Conservation (phyloP, 257 asterid species). For the Lantana camara region DNA sequence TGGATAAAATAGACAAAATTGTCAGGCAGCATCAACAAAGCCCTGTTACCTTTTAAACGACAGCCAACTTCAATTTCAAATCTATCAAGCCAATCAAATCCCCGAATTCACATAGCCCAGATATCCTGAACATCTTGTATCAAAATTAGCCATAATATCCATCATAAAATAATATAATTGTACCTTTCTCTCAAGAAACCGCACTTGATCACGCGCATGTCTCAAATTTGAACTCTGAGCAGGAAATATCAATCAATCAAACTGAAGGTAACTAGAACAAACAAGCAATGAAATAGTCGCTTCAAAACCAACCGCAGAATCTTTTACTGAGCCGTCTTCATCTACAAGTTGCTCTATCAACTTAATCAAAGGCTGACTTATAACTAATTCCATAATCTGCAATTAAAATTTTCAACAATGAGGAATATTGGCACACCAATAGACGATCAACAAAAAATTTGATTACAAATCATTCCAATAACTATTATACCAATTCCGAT, state of each 20-base stretch:
- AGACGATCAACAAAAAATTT: conserved; percentile 21
- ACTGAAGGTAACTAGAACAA: conserved; percentile 26
- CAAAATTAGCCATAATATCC: background rate
- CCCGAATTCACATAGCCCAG: conserved; percentile 2
- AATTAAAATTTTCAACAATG: conserved; percentile 19
- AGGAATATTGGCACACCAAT: conserved; percentile 22
- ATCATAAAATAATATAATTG: conserved; percentile 9
- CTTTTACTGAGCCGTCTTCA: conserved; percentile 95
- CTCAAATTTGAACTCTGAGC: conserved; percentile 81
- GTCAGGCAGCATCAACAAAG: conserved; percentile 25
- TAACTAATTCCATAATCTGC: conserved; percentile 78
- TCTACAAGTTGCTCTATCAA: conserved; percentile 75
- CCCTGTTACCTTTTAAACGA: conserved; percentile 21
- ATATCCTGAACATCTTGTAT: conserved; percentile 10
- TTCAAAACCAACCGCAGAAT: conserved; percentile 77
- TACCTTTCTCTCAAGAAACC: conserved; percentile 84
- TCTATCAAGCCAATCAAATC: conserved; percentile 18
- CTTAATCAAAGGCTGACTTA: conserved; percentile 58
- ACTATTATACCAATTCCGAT: conserved; percentile 61
- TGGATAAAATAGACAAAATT: conserved; percentile 37
- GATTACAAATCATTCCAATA: conserved; percentile 3
- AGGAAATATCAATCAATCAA: conserved; percentile 23
- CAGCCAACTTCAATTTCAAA: conserved; percentile 16
- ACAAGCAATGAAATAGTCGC: conserved; percentile 7
- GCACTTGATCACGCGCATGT: conserved; percentile 80